phyloP scores from a whole-genome alignment of 2,329 filamentous ascomycete genomes.

The Parastagonospora avenae region DNA sequence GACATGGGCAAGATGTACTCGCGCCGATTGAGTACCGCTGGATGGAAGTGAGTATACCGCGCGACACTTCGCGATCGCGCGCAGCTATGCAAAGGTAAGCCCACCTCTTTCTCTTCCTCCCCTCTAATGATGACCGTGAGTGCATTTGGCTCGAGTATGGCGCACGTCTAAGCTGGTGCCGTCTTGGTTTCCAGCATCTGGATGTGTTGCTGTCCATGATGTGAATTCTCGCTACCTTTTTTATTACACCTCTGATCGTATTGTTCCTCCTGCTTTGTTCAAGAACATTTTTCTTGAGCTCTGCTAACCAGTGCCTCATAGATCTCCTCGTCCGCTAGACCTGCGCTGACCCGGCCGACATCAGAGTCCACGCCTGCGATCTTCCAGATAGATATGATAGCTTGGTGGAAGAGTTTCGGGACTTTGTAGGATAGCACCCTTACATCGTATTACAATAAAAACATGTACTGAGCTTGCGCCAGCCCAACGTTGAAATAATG shows the following conservation, averaged over 20 bases:
- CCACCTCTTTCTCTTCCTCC: slow-evolving; percentile 12
- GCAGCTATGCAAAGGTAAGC: slow-evolving; percentile 33
- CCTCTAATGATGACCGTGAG: slow-evolving; percentile 94
- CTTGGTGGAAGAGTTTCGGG: slow-evolving; percentile 79
- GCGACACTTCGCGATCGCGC: slow-evolving; percentile 13
- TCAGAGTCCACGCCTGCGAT: slow-evolving; percentile 93
- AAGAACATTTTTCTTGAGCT: slow-evolving; percentile 16
- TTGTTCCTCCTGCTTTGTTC: slow-evolving; percentile 25
- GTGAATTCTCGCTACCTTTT: slow-evolving; percentile 99
- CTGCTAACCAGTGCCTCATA: slow-evolving; percentile 44
- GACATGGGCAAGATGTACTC: slow-evolving; percentile 99
- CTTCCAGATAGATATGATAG: slow-evolving; percentile 84
- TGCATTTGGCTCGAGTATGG: slow-evolving; percentile 99
- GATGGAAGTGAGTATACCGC: slow-evolving; percentile 81
- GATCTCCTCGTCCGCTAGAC: slow-evolving; percentile 10
- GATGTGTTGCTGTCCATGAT: slow-evolving; percentile 83
- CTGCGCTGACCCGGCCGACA: slow-evolving; percentile 27
- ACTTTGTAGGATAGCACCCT: slow-evolving; percentile 72
- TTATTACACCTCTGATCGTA: slow-evolving; percentile 79
- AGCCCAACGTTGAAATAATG: slow-evolving; percentile 83
- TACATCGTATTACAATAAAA: slow-evolving; percentile 44
- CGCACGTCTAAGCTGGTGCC: slow-evolving; percentile 66
- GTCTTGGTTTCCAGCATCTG: slow-evolving; percentile 71
- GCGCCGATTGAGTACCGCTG: slow-evolving; percentile 81
- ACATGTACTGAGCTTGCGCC: slow-evolving; percentile 55